A percentile compares a stretch with the other conserved stretches of the same genome.
Conservation (phyloP, 2,329 filamentous ascomycete species). For the Ascochyta koolunga region DNA sequence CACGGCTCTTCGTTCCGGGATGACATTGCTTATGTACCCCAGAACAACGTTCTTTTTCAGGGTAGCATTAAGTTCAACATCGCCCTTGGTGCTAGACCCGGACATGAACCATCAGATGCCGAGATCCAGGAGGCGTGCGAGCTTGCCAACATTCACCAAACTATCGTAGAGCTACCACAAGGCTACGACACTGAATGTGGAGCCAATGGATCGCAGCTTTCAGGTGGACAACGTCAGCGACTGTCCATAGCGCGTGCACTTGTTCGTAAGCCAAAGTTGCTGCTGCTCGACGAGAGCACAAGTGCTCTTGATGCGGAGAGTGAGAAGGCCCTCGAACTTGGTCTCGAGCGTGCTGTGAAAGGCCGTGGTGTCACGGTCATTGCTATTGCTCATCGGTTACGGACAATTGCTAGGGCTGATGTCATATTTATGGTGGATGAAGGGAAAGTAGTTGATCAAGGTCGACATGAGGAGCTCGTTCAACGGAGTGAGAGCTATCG, state of each 20-base stretch:
- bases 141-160: slow-evolving; percentile 73
- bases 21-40: slow-evolving; percentile 55
- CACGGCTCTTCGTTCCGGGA: slow-evolving; percentile 50
- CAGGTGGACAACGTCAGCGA: slow-evolving; percentile 52
- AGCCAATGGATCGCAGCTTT: slow-evolving; percentile 49
- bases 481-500: slow-evolving; percentile 57
- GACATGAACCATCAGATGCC: slow-evolving; percentile 60
- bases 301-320: slow-evolving; percentile 52
- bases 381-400: slow-evolving; percentile 53
- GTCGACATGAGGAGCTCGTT: slow-evolving; percentile 57
- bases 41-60: slow-evolving; percentile 56
- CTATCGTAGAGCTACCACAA: slow-evolving; percentile 65
- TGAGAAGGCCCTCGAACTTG: slow-evolving; percentile 49
- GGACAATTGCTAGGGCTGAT: slow-evolving; percentile 52
- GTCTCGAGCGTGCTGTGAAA: slow-evolving; percentile 47
- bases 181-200: slow-evolving; percentile 67
- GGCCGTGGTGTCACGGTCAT: slow-evolving; percentile 49
- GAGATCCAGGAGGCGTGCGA: slow-evolving; percentile 72
- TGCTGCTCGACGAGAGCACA: slow-evolving; percentile 53
- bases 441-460: slow-evolving; percentile 56
- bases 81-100: slow-evolving; percentile 57
- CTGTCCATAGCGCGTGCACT: slow-evolving; percentile 53
- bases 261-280: slow-evolving; percentile 49
- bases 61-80: slow-evolving; percentile 57
- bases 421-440: slow-evolving; percentile 56